Evolutionary conservation across 2,329 filamentous ascomycete species (phyloP).

Genomic region (Chrysoporthe cubensis): DNA sequence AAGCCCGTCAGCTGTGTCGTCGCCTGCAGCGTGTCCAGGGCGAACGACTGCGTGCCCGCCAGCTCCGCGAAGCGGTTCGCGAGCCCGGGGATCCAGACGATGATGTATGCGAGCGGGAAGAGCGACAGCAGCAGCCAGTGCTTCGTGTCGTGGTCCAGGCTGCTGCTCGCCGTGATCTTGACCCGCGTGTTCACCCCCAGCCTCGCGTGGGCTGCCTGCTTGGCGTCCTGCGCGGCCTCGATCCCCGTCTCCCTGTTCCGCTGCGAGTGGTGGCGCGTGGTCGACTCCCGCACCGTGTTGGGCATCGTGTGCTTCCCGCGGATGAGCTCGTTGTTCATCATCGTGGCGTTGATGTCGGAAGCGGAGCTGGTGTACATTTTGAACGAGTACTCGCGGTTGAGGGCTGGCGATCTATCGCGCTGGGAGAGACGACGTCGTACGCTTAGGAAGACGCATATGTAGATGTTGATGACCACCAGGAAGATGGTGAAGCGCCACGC

Average conservation of each 20-base stretch:
- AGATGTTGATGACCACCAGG: constrained; percentile 11
- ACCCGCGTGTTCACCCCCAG: constrained; percentile 23
- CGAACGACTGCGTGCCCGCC: background rate
- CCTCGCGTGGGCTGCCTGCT: constrained; percentile 18
- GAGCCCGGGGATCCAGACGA: constrained; percentile 23
- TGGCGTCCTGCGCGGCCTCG: constrained; percentile 24
- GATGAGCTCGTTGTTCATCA: constrained; percentile 25
- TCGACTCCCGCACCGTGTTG: constrained; percentile 18
- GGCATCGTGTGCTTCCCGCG: constrained; percentile 23
- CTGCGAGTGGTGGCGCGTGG: constrained; percentile 10
- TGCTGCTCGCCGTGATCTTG: constrained; percentile 19
- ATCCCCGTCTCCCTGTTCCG: constrained; percentile 21
- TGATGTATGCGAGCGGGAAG: constrained; percentile 24
- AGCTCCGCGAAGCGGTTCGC: constrained; percentile 23
- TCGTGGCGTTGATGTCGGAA: constrained; percentile 15
- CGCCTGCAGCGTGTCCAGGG: constrained; percentile 23
- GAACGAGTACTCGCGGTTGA: constrained; percentile 20
- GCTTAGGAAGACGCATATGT: constrained; percentile 18
- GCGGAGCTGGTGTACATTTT: constrained; percentile 21
- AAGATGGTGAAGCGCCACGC: constrained; percentile 26
- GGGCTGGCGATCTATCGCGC: constrained; percentile 16
- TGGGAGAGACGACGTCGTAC: constrained; percentile 23
- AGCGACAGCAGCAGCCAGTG: constrained; percentile 25
- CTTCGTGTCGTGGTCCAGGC: constrained; percentile 24
- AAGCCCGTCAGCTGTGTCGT: constrained; percentile 26